Evolutionary conservation across 2,329 filamentous ascomycete genomes (phyloP).

Genomic region (Neospermospora avenae): DNA sequence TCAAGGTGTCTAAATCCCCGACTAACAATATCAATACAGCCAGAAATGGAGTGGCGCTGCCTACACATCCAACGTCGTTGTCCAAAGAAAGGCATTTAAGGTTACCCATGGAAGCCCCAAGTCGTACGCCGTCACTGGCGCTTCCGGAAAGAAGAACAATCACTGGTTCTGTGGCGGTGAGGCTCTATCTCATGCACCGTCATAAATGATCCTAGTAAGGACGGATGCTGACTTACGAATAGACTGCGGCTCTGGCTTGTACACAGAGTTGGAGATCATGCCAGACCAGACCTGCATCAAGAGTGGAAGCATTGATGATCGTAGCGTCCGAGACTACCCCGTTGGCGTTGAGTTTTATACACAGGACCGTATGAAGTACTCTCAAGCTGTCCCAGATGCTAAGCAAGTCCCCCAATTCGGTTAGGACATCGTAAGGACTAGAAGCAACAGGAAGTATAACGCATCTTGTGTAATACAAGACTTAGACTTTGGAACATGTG

Average conservation of each 20-base stretch:
- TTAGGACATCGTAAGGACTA: not conserved
- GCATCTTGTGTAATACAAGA: not conserved
- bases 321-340: conserved; percentile 37
- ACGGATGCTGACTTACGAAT: not conserved
- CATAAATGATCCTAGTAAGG: conserved; percentile 19
- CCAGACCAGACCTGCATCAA: conserved; percentile 48
- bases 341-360: conserved; percentile 51
- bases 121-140: conserved; percentile 45
- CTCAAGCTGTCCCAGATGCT: conserved; percentile 42
- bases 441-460: not conserved
- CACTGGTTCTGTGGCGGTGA: conserved; percentile 49
- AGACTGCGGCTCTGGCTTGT: conserved; percentile 48
- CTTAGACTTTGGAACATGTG: too few relatives aligned
- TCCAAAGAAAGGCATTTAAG: conserved; percentile 45
- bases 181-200: not conserved
- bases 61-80: conserved; percentile 52
- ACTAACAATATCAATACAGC: conserved; percentile 5
- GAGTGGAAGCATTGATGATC: conserved; percentile 49
- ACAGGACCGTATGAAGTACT: conserved; percentile 46
- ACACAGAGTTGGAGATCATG: conserved; percentile 52
- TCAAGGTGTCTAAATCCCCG: not conserved
- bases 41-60: conserved; percentile 49
- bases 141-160: conserved; percentile 51
- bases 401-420: conserved; percentile 42
- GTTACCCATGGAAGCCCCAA: conserved; percentile 49